These are phyloP conservation scores for Coprinopsis cinerea DNA, from an alignment of 768 basidiomycete species.

Conservation along the genomic window DNA sequence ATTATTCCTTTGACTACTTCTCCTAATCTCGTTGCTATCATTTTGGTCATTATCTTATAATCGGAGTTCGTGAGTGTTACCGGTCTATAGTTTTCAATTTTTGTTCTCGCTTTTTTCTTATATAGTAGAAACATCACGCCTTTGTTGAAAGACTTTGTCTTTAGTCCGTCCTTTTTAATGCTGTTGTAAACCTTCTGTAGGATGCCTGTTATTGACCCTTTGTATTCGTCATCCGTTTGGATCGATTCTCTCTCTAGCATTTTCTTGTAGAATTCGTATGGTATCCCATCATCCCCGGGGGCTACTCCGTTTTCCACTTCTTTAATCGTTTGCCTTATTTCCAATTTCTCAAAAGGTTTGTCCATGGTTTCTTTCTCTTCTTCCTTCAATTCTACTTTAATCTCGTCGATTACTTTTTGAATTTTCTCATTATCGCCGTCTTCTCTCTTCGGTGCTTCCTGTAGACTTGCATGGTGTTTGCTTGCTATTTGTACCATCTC, in stretches of 20 bases:
- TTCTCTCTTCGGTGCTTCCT: too few species aligned
- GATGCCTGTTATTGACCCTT: background rate
- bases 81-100: conserved; percentile 30
- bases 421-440: too few species aligned
- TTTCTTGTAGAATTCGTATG: background rate
- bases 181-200: conserved; percentile 19
- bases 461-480: too few species aligned
- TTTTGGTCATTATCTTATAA: conserved; percentile 26
- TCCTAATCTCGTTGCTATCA: conserved; percentile 16
- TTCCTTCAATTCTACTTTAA: too few species aligned
- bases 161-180: conserved; percentile 21
- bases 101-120: conserved; percentile 29
- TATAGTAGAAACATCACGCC: conserved; percentile 37
- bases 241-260: background rate
- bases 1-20: conserved; percentile 16
- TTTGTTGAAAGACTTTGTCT: conserved; percentile 14
- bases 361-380: too few species aligned
- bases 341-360: too few species aligned
- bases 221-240: conserved; percentile 5
- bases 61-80: conserved; percentile 28
- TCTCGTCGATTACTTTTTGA: too few species aligned
- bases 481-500: too few species aligned
- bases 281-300: too few species aligned
- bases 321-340: too few species aligned
- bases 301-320: too few species aligned